These are phyloP conservation scores for Lachnellula cervina DNA, from an alignment of 2,329 filamentous ascomycete genomes.

Conservation along the genomic window DNA sequence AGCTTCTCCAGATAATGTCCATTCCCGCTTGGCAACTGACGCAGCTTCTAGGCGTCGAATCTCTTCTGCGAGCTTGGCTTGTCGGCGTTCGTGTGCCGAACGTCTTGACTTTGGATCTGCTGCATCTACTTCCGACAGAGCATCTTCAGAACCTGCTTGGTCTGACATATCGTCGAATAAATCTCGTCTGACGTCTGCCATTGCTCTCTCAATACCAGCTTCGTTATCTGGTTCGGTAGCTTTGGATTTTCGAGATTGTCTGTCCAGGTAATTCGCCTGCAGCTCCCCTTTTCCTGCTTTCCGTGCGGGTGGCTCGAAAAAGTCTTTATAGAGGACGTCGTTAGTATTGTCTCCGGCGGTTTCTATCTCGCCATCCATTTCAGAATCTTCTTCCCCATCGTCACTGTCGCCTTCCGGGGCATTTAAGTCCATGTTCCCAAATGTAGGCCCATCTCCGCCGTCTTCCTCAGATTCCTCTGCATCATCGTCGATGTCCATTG, in stretches of 20 bases:
- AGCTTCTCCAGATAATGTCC: slow-evolving; percentile 87
- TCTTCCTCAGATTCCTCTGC: slow-evolving; percentile 50
- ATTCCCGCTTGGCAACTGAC: slow-evolving; percentile 84
- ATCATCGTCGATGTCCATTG: slow-evolving; percentile 31
- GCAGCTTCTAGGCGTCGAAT: slow-evolving; percentile 87
- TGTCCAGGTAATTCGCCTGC: slow-evolving; percentile 36
- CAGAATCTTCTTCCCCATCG: slow-evolving; percentile 50
- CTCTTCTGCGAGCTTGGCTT: slow-evolving; percentile 80
- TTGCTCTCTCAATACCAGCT: slow-evolving; percentile 72
- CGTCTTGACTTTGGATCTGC: slow-evolving; percentile 67
- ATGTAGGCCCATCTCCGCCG: slow-evolving; percentile 76
- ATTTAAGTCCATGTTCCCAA: slow-evolving; percentile 72
- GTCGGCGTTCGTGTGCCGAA: slow-evolving; percentile 81
- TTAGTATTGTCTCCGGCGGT: slow-evolving; percentile 66
- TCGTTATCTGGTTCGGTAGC: slow-evolving; percentile 44
- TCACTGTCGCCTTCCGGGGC: slow-evolving; percentile 67
- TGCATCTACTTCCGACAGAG: slow-evolving; percentile 60
- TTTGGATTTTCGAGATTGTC: slow-evolving; percentile 37
- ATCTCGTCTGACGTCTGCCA: slow-evolving; percentile 81
- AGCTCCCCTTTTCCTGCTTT: slow-evolving; percentile 55
- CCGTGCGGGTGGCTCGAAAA: slow-evolving; percentile 79
- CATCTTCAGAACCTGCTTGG: slow-evolving; percentile 58
- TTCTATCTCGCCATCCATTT: slow-evolving; percentile 52
- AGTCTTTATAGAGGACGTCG: slow-evolving; percentile 85
- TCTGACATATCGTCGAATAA: slow-evolving; percentile 78